Conservation (phyloP, 768 basidiomycete species). For the Cystoderma amianthinum region DNA sequence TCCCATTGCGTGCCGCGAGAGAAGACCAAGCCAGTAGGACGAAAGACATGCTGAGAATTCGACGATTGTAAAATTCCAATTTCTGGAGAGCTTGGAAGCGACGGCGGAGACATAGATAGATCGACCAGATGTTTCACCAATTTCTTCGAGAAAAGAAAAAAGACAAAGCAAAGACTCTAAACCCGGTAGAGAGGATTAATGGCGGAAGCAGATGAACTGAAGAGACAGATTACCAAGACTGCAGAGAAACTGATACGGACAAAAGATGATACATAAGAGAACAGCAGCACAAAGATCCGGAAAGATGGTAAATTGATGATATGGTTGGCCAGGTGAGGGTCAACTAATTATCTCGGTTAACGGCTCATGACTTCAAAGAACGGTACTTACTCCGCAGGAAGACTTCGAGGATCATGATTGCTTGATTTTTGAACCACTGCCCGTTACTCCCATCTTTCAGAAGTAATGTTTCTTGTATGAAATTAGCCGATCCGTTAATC, state of each 20-base stretch:
- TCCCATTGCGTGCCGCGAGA: too few species aligned
- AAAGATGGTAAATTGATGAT: neutral
- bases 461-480: constrained; percentile 22
- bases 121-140: constrained; percentile 8
- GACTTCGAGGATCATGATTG: constrained; percentile 9
- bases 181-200: constrained; percentile 3
- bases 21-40: neutral
- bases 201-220: too few species aligned
- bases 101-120: constrained; percentile 3
- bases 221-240: constrained; percentile 28
- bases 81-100: too few species aligned
- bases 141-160: constrained; percentile 19
- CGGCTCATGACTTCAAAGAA: neutral
- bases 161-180: constrained; percentile 28
- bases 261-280: constrained; percentile 19
- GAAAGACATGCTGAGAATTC: neutral
- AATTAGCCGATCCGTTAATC: constrained; percentile 36
- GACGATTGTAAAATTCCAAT: too few species aligned
- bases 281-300: constrained; percentile 15
- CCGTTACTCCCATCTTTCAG: constrained; percentile 5
- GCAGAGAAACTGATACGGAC: constrained; percentile 27
- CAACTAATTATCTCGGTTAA: neutral
- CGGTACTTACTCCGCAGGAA: neutral
- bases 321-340: neutral
- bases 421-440: constrained; percentile 6